phyloP scores from a whole-genome alignment of 176 grass and related monocot genomes.

The Phragmites australis region DNA sequence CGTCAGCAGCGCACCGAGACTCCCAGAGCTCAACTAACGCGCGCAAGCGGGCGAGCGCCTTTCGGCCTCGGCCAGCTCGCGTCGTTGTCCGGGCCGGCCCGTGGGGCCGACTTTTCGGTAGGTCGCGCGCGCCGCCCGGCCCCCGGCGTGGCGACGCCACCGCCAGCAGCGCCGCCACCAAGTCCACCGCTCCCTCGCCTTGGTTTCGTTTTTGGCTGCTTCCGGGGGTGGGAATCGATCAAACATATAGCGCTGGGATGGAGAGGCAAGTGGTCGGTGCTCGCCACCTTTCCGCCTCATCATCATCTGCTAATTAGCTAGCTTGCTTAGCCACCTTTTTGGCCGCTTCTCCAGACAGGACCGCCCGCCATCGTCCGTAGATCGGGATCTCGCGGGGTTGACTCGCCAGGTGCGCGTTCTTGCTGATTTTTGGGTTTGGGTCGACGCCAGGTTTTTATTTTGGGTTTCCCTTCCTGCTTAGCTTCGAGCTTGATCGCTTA shows the following conservation, averaged over 20 bases:
- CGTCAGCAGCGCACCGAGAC: conserved; percentile 18
- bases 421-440: background rate
- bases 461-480: too few species aligned
- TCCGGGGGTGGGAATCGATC: background rate
- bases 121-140: background rate
- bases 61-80: conserved; percentile 37
- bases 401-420: background rate
- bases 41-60: background rate
- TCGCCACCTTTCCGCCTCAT: conserved; percentile 42
- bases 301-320: conserved; percentile 18
- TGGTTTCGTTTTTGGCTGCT: conserved; percentile 45
- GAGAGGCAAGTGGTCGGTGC: conserved; percentile 5
- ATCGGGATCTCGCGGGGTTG: conserved; percentile 45
- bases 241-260: conserved; percentile 20
- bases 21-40: conserved; percentile 15
- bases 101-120: conserved; percentile 19
- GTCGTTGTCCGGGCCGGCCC: conserved; percentile 36
- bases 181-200: conserved; percentile 11
- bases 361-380: background rate
- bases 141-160: conserved; percentile 32
- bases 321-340: conserved; percentile 20
- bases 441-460: background rate
- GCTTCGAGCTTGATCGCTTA: too few species aligned
- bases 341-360: conserved; percentile 42
- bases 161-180: conserved; percentile 23